Conservation (phyloP, 2,329 filamentous ascomycete species). For the Fusarium sp. region DNA sequence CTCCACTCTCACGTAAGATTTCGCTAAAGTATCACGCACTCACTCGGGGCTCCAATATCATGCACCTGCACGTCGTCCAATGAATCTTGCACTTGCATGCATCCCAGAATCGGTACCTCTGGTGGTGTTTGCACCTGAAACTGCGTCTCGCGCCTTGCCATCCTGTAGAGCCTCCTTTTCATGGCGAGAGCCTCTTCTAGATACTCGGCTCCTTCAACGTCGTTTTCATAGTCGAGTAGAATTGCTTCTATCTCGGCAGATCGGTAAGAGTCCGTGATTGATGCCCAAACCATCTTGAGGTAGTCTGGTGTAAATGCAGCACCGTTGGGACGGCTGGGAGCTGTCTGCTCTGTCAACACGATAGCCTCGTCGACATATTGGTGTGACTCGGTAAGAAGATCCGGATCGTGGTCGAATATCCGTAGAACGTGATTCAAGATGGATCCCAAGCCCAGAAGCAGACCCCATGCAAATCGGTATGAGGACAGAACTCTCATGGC, state of each 20-base stretch:
- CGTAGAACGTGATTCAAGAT: constrained; percentile 27
- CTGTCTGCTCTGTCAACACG: constrained; percentile 18
- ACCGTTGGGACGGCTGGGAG: constrained; percentile 24
- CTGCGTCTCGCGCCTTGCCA: constrained; percentile 13
- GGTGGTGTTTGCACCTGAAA: not conserved
- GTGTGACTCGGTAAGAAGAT: constrained; percentile 3
- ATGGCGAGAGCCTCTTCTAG: constrained; percentile 21
- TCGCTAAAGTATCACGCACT: not conserved
- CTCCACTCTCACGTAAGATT: not conserved
- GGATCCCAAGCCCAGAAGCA: constrained; percentile 13
- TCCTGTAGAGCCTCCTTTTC: constrained; percentile 10
- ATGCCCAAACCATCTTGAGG: constrained; percentile 31
- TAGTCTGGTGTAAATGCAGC: constrained; percentile 25
- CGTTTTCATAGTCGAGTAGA: constrained; percentile 29
- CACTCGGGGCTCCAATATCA: not conserved
- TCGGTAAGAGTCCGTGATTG: constrained; percentile 10
- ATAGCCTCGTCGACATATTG: constrained; percentile 26
- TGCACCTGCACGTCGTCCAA: not conserved
- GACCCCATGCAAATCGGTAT: constrained; percentile 23
- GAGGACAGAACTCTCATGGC: not conserved
- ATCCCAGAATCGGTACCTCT: not conserved
- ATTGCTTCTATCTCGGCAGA: constrained; percentile 17
- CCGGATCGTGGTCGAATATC: constrained; percentile 1
- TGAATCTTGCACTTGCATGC: not conserved
- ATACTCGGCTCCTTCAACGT: constrained; percentile 27